Base-by-base conservation (phyloP, 2,329 filamentous ascomycete species). In the Xylariaceae sp. region DNA sequence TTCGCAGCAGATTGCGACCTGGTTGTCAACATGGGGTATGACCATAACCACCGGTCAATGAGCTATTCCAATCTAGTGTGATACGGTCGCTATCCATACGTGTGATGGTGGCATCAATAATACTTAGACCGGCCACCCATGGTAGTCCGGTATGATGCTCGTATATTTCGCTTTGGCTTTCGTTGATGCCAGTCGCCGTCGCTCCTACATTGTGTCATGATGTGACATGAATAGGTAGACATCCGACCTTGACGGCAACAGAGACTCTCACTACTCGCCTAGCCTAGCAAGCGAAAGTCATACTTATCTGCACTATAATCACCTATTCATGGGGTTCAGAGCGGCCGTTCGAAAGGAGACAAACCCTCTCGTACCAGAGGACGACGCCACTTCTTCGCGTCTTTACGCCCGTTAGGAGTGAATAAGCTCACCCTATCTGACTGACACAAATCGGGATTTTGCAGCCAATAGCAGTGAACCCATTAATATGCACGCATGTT, bases 361-460 rank as follows among this genome's bases (percentile, higher is more conserved):
- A 7, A 28, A 28, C 4, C 22, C 4, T 28, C 22, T 7, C 22
- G 22, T 28, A 7, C 22, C 22, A 28, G 22, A 7, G 7, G 22
- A 28, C 22, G 22, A 31, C 4, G 5, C 11, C 22, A 31, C 28
- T 17, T 11, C 22, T 11, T 34, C 28, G 16, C 33, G 22, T 31
- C 33, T 44, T 53, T 57, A 54, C 57, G 52, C 44, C 16, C 54
- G 52, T 55, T 57, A 46, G 36, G 40, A 22, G 13, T 16, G 33
- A 22, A 18, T 11, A 40, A 44, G 18, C 41, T 45, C 17, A 45
- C 40, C 18, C 39, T 31, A 34, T 13, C 34, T 9, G 18, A 19
- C 6, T n/a, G 22, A 28, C 2, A 33, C 22, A 41, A 28, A 19
- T 44, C 45, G 54, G 55, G 38, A 42, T 12, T 46, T 41, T 50